Base-by-base conservation (phyloP, 2,329 filamentous ascomycete genomes). In the Pleoardoris graminearum region DNA sequence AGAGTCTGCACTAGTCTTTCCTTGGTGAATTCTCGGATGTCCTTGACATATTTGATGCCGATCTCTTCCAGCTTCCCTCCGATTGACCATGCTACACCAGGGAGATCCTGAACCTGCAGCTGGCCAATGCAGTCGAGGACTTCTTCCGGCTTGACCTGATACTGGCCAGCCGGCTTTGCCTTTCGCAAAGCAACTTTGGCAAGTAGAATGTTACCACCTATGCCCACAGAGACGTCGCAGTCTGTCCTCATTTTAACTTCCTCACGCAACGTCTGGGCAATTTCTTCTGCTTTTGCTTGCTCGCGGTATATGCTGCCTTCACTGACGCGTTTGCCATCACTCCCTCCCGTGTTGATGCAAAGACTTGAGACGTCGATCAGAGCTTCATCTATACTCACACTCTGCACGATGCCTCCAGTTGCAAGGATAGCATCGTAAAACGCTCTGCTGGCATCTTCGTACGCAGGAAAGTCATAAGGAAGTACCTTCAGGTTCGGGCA, bases 301-400 rank as follows among this genome's bases (percentile, higher is more conserved):
- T 97, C 92, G 48, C 85, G 82, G 77, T 85, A 85, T 0, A 91
- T 80, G 53, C 82, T 88, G 0, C 83, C 87, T 68, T 94, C 88
- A 7, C 82, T 81, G 4, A 86, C 68, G 1, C 80, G 82, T 19
- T 78, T 76, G 0, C 88, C 90, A 61, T 88, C 82, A 1, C 87
- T 89, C 2, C 84, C 85, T 10, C 84, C 82, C 12, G 81, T 81
- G 11, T 80, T 77, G 38, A 91, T 76, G 53, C 94, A 89, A 3
- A 89, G 75, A 3, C 78, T 77, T 3, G 90, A 94, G 29, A 92
- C 82, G 71, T 99, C 94, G 14, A 99, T 77, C 7, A 99, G 81
- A 1, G 91, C 94, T 74, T 99, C 95, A 61, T 99, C 95, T 39
- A 99, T 89, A 67, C 94, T 97, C 47, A 99, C 93, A 66, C 94